Percentiles rank a stretch among this genome's conserved stretches.
Evolutionary conservation across 352 stramenopile genomes (phyloP).

Genomic region (Discostella stelligera): DNA sequence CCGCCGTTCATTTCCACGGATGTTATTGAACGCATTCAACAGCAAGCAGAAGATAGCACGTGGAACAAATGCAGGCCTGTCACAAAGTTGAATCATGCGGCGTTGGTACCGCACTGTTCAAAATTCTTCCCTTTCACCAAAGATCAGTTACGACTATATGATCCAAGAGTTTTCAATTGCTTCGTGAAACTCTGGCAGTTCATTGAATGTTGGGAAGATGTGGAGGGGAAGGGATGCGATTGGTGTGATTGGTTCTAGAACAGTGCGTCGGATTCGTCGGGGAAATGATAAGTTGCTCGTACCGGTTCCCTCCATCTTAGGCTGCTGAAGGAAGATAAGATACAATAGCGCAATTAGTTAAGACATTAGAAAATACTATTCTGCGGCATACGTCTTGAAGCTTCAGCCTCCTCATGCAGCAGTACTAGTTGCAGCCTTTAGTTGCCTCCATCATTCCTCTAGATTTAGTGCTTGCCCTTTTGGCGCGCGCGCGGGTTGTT

Average conservation of each 20-base stretch:
- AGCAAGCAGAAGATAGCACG: conserved; percentile 20
- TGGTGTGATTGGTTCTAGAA: conserved; percentile 40
- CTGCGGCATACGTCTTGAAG: too few relatives aligned
- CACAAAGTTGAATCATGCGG: neutral
- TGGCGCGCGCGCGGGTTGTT: too few relatives aligned
- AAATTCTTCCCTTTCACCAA: conserved; percentile 83
- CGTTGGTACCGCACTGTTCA: conserved; percentile 60
- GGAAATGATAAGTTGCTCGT: neutral
- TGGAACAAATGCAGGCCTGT: conserved; percentile 11
- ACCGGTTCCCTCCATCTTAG: neutral
- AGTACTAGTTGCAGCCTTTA: too few relatives aligned
- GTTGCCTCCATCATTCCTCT: too few relatives aligned
- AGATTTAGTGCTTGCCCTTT: too few relatives aligned
- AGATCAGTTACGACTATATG: conserved; percentile 65
- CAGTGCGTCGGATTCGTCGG: neutral
- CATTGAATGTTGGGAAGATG: conserved; percentile 69
- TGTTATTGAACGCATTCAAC: conserved; percentile 52
- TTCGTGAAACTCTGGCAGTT: conserved; percentile 66
- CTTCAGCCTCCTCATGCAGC: too few relatives aligned
- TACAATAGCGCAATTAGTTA: too few relatives aligned
- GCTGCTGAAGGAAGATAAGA: too few relatives aligned
- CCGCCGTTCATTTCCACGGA: conserved; percentile 64
- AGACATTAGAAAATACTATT: too few relatives aligned
- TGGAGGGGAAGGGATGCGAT: conserved; percentile 30
- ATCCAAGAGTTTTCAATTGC: conserved; percentile 56